A percentile compares a stretch with the other conserved stretches of the same genome.
phyloP scores from a whole-genome alignment of 257 asterid species.

The Capsicum chinense region DNA sequence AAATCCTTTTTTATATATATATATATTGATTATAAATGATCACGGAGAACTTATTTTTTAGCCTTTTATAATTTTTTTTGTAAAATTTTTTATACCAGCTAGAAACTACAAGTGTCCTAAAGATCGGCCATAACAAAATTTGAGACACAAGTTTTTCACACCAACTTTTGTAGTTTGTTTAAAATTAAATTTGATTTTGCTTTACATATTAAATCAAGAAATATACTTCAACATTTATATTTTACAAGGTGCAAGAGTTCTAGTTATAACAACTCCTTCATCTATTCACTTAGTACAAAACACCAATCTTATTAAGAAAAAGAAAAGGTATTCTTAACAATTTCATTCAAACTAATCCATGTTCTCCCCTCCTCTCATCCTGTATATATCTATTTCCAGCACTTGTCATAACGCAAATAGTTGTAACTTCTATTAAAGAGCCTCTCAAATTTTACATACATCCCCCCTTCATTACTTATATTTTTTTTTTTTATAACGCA shows the following conservation, averaged over 20 bases:
- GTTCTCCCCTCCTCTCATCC: not conserved
- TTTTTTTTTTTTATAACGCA: not conserved
- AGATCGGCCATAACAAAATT: too few species aligned
- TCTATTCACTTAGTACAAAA: not conserved
- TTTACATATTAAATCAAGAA: not conserved
- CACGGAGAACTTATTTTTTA: too few species aligned
- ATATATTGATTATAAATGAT: too few species aligned
- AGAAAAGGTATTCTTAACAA: not conserved
- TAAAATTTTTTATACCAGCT: too few species aligned
- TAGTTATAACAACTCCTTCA: constrained; percentile 7
- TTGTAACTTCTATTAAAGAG: not conserved
- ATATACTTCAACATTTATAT: not conserved
- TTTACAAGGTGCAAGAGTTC: not conserved
- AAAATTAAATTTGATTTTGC: not conserved
- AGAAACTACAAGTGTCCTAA: too few species aligned
- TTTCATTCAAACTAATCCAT: constrained; percentile 24
- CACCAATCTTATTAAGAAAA: not conserved
- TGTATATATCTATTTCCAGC: not conserved
- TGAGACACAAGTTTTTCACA: too few species aligned
- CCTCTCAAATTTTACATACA: not conserved
- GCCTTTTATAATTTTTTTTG: too few species aligned
- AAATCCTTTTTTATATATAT: too few species aligned
- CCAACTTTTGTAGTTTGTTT: too few species aligned
- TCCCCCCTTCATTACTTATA: constrained; percentile 6
- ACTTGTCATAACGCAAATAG: constrained; percentile 10